Conservation (phyloP, 345 rosid genomes). For the Clarkia xantiana region DNA sequence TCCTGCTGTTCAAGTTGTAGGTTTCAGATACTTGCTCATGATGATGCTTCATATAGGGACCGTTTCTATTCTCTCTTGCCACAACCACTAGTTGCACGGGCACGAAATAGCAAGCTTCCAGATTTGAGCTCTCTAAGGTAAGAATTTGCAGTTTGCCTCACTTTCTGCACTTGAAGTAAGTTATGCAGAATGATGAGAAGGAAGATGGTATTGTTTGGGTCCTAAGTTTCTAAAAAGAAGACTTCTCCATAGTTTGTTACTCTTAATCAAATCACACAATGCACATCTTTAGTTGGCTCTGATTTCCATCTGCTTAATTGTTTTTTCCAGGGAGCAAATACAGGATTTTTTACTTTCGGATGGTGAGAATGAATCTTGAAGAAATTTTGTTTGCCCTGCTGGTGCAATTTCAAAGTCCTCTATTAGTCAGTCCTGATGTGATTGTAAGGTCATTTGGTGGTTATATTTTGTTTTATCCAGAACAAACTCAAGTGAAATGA, state of each 20-base stretch:
- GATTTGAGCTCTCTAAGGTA: conserved; percentile 44
- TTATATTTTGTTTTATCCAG: too few species aligned
- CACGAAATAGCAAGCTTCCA: conserved; percentile 13
- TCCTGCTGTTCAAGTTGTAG: conserved; percentile 76
- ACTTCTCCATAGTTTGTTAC: too few species aligned
- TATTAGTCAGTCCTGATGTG: too few species aligned
- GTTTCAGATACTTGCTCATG: conserved; percentile 77
- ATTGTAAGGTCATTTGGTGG: too few species aligned
- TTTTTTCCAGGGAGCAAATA: conserved; percentile 57
- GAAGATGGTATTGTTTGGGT: background rate
- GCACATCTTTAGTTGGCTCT: too few species aligned
- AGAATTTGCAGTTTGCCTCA: conserved; percentile 8
- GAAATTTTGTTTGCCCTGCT: background rate
- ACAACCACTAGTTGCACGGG: conserved; percentile 31
- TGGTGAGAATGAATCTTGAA: conserved; percentile 36
- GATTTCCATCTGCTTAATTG: background rate
- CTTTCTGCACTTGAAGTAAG: background rate
- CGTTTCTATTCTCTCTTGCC: conserved; percentile 43
- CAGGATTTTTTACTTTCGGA: conserved; percentile 64
- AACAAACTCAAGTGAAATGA: too few species aligned
- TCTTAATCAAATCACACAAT: background rate
- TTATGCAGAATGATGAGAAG: too few species aligned
- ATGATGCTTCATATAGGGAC: conserved; percentile 43
- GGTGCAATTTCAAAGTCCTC: too few species aligned
- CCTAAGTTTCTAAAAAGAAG: too few species aligned